Evolutionary conservation across 805 yeast species (phyloP), one percentile per base, ranked within the genome.

Genomic region (Kregervanrija pseudodelftensis): DNA sequence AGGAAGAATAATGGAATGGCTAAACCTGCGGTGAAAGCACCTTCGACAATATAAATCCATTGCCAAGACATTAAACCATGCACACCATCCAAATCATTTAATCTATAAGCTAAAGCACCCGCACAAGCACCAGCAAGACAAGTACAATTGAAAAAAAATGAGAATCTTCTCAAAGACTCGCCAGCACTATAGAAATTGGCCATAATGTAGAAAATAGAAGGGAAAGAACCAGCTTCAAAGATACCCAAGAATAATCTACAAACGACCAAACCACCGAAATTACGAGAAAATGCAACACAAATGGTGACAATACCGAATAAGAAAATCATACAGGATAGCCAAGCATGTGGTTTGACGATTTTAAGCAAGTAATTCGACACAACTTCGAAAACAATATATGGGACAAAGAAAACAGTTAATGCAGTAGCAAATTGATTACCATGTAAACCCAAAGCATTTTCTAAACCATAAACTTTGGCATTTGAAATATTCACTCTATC

Each of bases 401-500:
- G 88, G 10, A 81, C 81, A 53, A 82, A 83, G 61, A 84, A 83
- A 11, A 84, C 74, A 7, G 86, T 79, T 53, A 83, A 70, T 4
- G 83, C 82, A 31, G 70, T 70, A 56, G 81, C 80, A 67, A 71
- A 82, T 55, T 83, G 80, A 52, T 70, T 70, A 8, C 82, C 85
- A 2, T 61, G 61, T 37, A 86, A 66, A 12, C 69, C 56, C 36
- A 86, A 62, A 44, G 80, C 83, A 2, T 55, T 61, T 22, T 70
- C 70, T 67, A 86, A 68, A 11, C 88, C 88, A 57, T 84, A 85
- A 43, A 82, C 76, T 48, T 78, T 78, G 9, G 95, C 95, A 61
- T 86, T 85, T 30, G 90, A 79, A 47, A 86, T 83, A 63, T 85
- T 86, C 49, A 85, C 90, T 62, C 95, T 72, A 60, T 86, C 95